phyloP scores from a whole-genome alignment of 2,329 filamentous ascomycete genomes.

The Botryotinia convoluta region DNA sequence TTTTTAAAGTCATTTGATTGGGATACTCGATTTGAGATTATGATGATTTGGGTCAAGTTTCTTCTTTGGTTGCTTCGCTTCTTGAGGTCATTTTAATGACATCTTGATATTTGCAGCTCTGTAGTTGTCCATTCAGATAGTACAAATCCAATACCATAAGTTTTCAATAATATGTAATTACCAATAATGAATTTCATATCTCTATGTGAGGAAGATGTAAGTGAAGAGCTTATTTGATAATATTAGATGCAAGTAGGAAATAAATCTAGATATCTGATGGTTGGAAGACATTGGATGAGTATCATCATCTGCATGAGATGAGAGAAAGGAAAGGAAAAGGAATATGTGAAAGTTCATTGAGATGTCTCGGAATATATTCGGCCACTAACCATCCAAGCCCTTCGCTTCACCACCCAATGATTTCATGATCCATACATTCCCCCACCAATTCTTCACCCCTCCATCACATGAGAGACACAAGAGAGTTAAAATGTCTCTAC shows the following conservation, averaged over 20 bases:
- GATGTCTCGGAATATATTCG: constrained; percentile 7
- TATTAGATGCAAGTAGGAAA: not conserved
- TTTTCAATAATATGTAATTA: not conserved
- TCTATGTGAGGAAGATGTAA: not conserved
- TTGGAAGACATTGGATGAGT: not conserved
- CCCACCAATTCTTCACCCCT: constrained; percentile 11
- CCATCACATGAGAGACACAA: constrained; percentile 1
- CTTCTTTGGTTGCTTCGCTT: constrained; percentile 7
- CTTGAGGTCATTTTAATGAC: constrained; percentile 12
- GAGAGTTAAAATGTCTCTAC: constrained; percentile 20
- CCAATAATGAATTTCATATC: not conserved
- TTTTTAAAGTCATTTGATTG: not conserved
- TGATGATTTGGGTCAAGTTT: constrained; percentile 16
- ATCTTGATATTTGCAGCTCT: constrained; percentile 11
- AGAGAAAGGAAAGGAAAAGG: not conserved
- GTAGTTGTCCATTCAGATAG: constrained; percentile 17
- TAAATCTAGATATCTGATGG: not conserved
- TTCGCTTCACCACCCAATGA: constrained; percentile 11
- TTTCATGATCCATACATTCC: not conserved
- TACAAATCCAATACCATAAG: constrained; percentile 9
- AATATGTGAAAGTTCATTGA: not conserved
- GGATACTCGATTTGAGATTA: constrained; percentile 10
- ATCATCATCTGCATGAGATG: not conserved
- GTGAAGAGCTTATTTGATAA: not conserved
- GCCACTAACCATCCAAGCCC: not conserved